Evolutionary conservation across 164 flowering plant genomes (phyloP).

Genomic region (Akebia trifoliata): DNA sequence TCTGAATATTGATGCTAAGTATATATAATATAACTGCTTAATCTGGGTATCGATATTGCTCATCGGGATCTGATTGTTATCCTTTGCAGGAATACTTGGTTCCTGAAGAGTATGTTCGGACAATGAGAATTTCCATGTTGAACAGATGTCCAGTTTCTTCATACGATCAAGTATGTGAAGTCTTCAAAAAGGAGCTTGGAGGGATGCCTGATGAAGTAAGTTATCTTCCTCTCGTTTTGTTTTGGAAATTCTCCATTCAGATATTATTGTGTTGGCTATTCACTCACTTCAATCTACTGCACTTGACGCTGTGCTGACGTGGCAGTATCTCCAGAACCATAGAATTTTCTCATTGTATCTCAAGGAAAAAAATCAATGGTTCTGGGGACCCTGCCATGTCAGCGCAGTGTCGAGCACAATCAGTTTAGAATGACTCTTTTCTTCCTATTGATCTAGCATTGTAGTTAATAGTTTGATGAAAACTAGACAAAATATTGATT

Average conservation of each 20-base stretch:
- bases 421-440: too few relatives aligned
- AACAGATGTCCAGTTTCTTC: constrained; percentile 93
- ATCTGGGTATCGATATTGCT: not conserved
- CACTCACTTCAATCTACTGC: not conserved
- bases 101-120: constrained; percentile 79
- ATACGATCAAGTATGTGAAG: constrained; percentile 84
- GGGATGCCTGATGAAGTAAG: constrained; percentile 78
- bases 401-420: too few relatives aligned
- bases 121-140: constrained; percentile 87
- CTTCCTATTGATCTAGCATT: constrained; percentile 1
- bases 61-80: not conserved
- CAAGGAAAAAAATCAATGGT: too few relatives aligned
- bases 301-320: too few relatives aligned
- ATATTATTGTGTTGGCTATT: not conserved
- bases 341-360: too few relatives aligned
- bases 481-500: not conserved
- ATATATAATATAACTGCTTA: not conserved
- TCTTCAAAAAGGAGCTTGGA: constrained; percentile 88
- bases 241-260: not conserved
- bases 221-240: constrained; percentile 4
- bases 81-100: constrained; percentile 73
- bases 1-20: too few relatives aligned
- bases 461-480: not conserved
- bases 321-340: too few relatives aligned
- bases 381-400: too few relatives aligned